phyloP scores from a whole-genome alignment of 1,284 basidiomycete genomes.

The Tremellales sp. region DNA sequence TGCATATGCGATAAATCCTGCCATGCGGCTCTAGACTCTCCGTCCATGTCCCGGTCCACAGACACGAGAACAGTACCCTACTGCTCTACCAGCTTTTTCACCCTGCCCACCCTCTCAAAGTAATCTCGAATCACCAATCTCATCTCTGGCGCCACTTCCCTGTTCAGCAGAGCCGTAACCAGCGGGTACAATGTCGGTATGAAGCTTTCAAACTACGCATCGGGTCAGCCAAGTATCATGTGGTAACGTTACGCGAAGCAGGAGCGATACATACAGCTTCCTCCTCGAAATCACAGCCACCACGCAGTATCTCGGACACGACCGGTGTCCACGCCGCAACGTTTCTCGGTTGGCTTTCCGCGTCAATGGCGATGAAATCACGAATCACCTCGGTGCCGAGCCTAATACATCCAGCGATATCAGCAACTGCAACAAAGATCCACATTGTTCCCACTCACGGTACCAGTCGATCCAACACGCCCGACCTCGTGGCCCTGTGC shows the following conservation, averaged over 20 bases:
- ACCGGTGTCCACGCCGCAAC: conserved; percentile 98
- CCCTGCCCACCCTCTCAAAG: conserved; percentile 54
- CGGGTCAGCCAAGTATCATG: neutral
- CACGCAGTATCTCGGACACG: conserved; percentile 85
- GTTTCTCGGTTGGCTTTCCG: conserved; percentile 91
- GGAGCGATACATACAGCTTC: conserved; percentile 68
- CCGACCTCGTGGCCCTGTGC: conserved; percentile 72
- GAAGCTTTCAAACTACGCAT: conserved; percentile 69
- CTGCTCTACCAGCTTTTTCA: neutral
- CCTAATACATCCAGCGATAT: conserved; percentile 50
- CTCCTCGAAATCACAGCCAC: conserved; percentile 83
- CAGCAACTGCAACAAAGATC: neutral
- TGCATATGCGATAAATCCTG: too few species aligned
- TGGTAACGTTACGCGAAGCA: too few species aligned
- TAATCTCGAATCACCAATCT: conserved; percentile 70
- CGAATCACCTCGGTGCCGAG: conserved; percentile 85
- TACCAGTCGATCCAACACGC: conserved; percentile 82
- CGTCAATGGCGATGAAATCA: conserved; percentile 84
- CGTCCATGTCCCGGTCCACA: too few species aligned
- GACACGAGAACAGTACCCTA: neutral
- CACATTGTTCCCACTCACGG: conserved; percentile 61
- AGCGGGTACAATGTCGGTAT: conserved; percentile 82
- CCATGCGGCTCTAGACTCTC: too few species aligned
- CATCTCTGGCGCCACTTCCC: conserved; percentile 76
- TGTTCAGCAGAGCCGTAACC: conserved; percentile 70